phyloP scores from a whole-genome alignment of 441 rosid genomes.

The Daphne laureola region DNA sequence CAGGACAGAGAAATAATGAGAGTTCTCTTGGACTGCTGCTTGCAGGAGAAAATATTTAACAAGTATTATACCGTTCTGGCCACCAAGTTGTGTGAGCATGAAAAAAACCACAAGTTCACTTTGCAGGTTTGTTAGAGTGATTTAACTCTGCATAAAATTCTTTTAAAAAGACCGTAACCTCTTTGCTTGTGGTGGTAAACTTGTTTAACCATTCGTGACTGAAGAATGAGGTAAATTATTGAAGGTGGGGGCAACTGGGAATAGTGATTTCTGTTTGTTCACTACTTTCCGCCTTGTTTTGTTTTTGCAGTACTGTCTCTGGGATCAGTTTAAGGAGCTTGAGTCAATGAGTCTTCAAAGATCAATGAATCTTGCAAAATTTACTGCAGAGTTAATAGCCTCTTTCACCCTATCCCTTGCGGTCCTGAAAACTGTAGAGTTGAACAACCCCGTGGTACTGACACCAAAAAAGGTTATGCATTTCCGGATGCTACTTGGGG shows the following conservation, averaged over 20 bases:
- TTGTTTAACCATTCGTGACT: no score
- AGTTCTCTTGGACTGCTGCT: constrained; percentile 81
- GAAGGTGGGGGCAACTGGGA: no score
- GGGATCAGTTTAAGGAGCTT: constrained; percentile 85
- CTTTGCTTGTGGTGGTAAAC: no score
- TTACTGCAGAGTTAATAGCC: constrained; percentile 69
- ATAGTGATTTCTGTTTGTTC: no score
- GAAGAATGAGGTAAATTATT: no score
- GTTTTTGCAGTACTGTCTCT: constrained; percentile 55
- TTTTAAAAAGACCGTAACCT: no score
- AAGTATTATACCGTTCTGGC: constrained; percentile 75
- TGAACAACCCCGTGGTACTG: constrained; percentile 41
- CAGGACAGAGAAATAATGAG: constrained; percentile 92
- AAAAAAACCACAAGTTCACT: constrained; percentile 81
- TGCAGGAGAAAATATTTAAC: constrained; percentile 81
- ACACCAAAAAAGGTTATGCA: constrained; percentile 69
- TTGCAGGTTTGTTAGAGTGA: constrained; percentile 45
- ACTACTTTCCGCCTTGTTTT: background rate
- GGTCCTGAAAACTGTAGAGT: constrained; percentile 55
- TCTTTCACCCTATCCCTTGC: constrained; percentile 66
- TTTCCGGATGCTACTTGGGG: constrained; percentile 72
- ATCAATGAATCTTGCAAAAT: constrained; percentile 84
- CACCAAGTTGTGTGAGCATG: constrained; percentile 70
- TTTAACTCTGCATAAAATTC: no score
- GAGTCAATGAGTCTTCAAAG: constrained; percentile 59